phyloP scores from a whole-genome alignment of 345 rosid species.

The Eucalyptus victrix region DNA sequence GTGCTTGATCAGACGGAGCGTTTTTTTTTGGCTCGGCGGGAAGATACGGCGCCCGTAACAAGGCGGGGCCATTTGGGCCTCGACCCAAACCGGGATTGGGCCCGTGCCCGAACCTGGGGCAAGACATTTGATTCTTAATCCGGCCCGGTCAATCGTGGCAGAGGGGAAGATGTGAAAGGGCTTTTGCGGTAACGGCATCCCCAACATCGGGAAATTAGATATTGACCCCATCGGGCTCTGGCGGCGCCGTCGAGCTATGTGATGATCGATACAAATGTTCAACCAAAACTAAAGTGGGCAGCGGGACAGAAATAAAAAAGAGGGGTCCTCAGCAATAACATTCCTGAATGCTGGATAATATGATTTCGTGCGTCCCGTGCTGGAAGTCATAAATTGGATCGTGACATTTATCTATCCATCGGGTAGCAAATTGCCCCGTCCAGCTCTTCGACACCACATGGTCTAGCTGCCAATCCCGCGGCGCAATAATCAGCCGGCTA shows the following conservation, averaged over 20 bases:
- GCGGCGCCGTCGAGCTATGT: background rate
- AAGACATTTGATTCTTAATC: background rate
- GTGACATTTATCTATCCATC: too few species aligned
- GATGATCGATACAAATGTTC: background rate
- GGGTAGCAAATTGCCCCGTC: background rate
- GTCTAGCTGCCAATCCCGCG: background rate
- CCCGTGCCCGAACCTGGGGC: background rate
- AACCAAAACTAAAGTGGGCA: too few species aligned
- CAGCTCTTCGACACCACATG: background rate
- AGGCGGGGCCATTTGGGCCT: background rate
- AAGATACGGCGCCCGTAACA: background rate
- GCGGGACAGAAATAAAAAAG: background rate
- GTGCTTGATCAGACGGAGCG: background rate
- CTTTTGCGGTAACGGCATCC: fast-evolving
- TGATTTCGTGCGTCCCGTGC: background rate
- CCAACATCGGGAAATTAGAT: background rate
- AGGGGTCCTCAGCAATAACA: background rate
- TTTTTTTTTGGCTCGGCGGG: background rate
- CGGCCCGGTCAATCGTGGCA: background rate
- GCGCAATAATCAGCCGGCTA: background rate
- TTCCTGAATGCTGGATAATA: background rate
- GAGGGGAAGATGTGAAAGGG: background rate
- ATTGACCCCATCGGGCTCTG: background rate
- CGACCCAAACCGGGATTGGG: background rate
- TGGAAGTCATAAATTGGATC: background rate